Evolutionary conservation across 495 filamentous ascomycete genomes (phyloP), one percentile per base, ranked within the genome.

Genomic region (Platismatia glauca): DNA sequence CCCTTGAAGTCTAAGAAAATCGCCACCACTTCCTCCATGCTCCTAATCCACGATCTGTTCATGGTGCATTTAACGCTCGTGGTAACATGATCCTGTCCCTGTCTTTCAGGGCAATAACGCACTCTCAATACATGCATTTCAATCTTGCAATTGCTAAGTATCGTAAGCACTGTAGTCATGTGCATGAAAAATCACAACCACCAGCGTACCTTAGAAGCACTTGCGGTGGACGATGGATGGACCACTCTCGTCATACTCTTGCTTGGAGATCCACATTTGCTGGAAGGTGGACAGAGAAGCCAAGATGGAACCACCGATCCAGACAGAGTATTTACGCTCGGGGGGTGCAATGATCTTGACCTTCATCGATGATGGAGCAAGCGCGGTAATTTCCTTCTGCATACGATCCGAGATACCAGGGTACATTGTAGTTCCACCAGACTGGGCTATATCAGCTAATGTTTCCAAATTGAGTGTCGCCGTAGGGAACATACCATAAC

Each of bases 211-310:
- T 95, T 96, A 96, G 88, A 96, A 96, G 89, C 91, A 98, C 89
- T 98, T 98, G 89, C 94, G 92, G 87, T 98, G 94, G 70, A 98
- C 94, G 75, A 98, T 97, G 71, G 91, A 96, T 71, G 94, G 94
- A 78, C 94, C 94, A 77, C 87, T 91, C 89, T 98, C 94, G 81
- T 98, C 94, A 85, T 97, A 97, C 84, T 97, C 94, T 83, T 98
- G 94, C 90, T 98, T 98, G 68, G 94, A 98, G 87, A 98, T 97
- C 94, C 94, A 98, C 95, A 98, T 98, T 83, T 97, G 94, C 82
- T 98, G 94, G 91, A 97, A 97, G 80, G 94, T 97, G 64, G 94
- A 98, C 68, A 98, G 90, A 66, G 94, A 98, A 68, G 94, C 94
- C 74, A 98, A 81, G 77, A 98, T 98, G 77, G 94, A 98, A 85